Conservation (phyloP, 352 stramenopile genomes). For the Blastocystis sp. region DNA sequence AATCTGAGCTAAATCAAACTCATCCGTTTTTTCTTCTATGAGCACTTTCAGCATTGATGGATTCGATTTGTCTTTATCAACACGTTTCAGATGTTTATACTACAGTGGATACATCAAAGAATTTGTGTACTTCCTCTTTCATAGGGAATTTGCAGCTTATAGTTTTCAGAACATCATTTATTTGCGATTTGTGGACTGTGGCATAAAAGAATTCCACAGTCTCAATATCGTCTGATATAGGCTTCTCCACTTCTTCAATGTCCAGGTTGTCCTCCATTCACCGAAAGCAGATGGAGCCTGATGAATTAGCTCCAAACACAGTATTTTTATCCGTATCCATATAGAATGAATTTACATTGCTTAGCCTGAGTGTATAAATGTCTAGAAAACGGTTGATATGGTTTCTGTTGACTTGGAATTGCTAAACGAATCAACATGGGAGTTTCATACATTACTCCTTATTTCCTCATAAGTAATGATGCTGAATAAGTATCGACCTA, state of each 20-base stretch:
- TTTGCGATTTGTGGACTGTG: background rate
- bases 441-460: no score
- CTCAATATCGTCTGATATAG: background rate
- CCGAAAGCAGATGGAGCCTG: no score
- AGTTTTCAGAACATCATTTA: background rate
- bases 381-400: no score
- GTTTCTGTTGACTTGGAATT: no score
- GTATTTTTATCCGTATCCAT: no score
- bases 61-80: background rate
- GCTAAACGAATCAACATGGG: no score
- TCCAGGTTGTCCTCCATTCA: background rate
- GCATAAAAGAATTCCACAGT: background rate
- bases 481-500: no score
- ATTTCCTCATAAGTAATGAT: no score
- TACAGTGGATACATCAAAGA: background rate
- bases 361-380: no score
- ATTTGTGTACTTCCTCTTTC: background rate
- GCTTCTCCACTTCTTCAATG: conserved; percentile 4
- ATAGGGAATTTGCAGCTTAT: background rate
- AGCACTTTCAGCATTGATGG: background rate
- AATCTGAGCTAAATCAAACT: background rate
- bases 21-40: background rate
- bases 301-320: no score
- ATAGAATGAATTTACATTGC: no score
- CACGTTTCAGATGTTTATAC: conserved; percentile 49